These are phyloP conservation scores for Phytophthora citrophthora DNA, from an alignment of 352 stramenopile genomes.

Conservation along the genomic window DNA sequence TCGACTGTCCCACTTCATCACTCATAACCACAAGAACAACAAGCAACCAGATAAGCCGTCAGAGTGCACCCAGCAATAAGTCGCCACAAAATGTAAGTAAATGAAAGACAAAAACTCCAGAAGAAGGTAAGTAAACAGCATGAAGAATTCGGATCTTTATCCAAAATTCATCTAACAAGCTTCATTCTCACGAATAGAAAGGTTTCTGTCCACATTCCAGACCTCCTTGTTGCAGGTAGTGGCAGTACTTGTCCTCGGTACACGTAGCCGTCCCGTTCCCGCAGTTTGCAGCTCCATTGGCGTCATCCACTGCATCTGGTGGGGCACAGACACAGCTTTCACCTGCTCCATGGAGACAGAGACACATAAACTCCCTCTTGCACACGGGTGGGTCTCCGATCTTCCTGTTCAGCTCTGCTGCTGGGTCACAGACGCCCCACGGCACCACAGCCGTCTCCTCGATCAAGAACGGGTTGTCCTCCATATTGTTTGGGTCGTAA, in stretches of 20 bases:
- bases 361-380: slow-evolving; percentile 51
- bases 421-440: slow-evolving; percentile 43
- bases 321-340: slow-evolving; percentile 41
- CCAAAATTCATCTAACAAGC: neutral
- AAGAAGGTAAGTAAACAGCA: neutral
- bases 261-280: slow-evolving; percentile 28
- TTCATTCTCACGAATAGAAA: slow-evolving; percentile 33
- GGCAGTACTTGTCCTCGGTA: slow-evolving; percentile 46
- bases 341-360: slow-evolving; percentile 33
- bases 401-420: slow-evolving; percentile 26
- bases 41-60: slow-evolving; percentile 34
- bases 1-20: slow-evolving; percentile 47
- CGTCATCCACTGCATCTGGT: slow-evolving; percentile 43
- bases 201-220: slow-evolving; percentile 49
- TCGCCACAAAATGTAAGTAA: neutral
- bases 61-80: slow-evolving; percentile 58
- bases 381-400: slow-evolving; percentile 44
- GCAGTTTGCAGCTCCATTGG: slow-evolving; percentile 32
- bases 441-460: slow-evolving; percentile 36
- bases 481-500: slow-evolving; percentile 42
- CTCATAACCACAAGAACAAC: slow-evolving; percentile 19
- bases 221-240: slow-evolving; percentile 38
- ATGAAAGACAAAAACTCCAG: neutral
- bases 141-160: neutral
- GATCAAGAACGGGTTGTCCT: slow-evolving; percentile 42